Evolutionary conservation across 176 grass and related monocot genomes (phyloP).

Genomic region (Pontederia crassipes): DNA sequence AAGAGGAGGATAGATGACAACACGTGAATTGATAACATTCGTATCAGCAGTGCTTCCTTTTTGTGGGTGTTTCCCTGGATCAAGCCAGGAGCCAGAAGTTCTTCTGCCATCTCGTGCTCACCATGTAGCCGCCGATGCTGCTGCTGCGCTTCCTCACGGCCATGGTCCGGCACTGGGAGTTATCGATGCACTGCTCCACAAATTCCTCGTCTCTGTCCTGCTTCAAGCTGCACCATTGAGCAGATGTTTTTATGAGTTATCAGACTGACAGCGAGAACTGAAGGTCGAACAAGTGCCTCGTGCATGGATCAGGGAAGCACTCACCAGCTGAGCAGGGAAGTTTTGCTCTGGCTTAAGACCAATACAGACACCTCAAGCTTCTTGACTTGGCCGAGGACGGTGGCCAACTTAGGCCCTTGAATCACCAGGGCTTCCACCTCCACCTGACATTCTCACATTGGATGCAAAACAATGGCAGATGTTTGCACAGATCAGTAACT

Average conservation of each 20-base stretch:
- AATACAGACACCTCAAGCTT: conserved; percentile 19
- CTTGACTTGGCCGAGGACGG: conserved; percentile 18
- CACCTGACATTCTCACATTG: not conserved
- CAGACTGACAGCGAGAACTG: not conserved
- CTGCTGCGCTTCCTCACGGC: conserved; percentile 80
- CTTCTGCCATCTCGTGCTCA: conserved; percentile 96
- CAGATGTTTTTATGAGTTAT: not conserved
- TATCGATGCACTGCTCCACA: conserved; percentile 85
- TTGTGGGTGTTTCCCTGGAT: not conserved
- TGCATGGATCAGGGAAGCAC: not conserved
- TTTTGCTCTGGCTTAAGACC: conserved; percentile 15
- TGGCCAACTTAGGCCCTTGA: conserved; percentile 11
- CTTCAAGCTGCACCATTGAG: conserved; percentile 53
- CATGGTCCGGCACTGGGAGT: conserved; percentile 75
- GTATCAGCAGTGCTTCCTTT: too few species aligned
- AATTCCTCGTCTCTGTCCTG: conserved; percentile 60
- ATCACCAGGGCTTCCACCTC: conserved; percentile 20
- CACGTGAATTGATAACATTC: too few species aligned
- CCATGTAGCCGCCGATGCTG: conserved; percentile 68
- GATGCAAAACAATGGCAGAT: too few species aligned
- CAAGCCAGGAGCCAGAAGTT: conserved; percentile 84
- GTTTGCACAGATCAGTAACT: too few species aligned
- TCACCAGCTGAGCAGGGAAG: conserved; percentile 41
- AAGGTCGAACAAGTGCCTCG: too few species aligned
- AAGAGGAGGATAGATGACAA: too few species aligned